Conservation (phyloP, 2,329 filamentous ascomycete species). For the Grosmannia serpens region DNA sequence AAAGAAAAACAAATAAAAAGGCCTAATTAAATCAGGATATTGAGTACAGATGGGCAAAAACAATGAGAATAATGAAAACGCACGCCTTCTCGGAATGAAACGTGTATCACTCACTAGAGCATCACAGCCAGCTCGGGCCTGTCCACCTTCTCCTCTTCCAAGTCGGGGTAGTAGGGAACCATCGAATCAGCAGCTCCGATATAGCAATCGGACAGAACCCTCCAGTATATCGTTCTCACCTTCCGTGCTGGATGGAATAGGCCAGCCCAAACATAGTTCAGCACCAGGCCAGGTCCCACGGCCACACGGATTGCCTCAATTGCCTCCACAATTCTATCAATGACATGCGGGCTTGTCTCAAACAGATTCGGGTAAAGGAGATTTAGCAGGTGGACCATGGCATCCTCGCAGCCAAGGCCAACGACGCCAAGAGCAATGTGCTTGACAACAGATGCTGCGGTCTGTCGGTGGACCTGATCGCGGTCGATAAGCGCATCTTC, state of each 20-base stretch:
- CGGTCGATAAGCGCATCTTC: conserved; percentile 96
- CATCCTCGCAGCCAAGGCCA: conserved; percentile 92
- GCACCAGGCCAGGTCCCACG: conserved; percentile 78
- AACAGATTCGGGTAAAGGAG: conserved; percentile 94
- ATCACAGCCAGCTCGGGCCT: conserved; percentile 75
- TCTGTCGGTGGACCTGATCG: conserved; percentile 96
- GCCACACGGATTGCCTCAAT: conserved; percentile 93
- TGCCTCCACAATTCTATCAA: conserved; percentile 93
- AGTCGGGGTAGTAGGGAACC: conserved; percentile 87
- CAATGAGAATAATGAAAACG: not conserved
- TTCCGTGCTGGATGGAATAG: conserved; percentile 95
- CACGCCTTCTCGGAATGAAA: not conserved
- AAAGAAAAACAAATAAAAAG: not conserved
- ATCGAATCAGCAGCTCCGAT: conserved; percentile 88
- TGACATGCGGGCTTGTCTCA: conserved; percentile 95
- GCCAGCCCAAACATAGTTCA: conserved; percentile 98
- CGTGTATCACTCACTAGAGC: conserved; percentile 38
- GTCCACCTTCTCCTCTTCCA: conserved; percentile 70
- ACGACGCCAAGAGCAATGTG: conserved; percentile 97
- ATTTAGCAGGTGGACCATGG: conserved; percentile 96
- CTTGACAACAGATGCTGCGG: conserved; percentile 92
- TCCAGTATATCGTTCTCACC: conserved; percentile 90
- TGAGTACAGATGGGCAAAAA: not conserved
- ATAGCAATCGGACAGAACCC: conserved; percentile 93
- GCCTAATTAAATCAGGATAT: not conserved